Conservation (phyloP, 331 rosid genomes). For the Quercus tomentella region DNA sequence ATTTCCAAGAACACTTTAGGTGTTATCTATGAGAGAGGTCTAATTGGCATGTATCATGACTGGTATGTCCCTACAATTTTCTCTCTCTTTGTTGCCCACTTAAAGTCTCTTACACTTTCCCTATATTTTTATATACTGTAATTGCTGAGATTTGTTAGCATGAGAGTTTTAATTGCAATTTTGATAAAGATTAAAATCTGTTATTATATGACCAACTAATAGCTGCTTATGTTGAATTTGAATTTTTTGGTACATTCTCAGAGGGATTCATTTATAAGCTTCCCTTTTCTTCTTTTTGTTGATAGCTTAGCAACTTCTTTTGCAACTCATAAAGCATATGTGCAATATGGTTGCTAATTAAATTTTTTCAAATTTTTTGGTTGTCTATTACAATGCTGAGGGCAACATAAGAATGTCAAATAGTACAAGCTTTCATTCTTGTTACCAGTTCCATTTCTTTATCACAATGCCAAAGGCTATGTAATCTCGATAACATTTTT, state of each 20-base stretch:
- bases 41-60: slow-evolving; percentile 92
- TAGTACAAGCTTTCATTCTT: neutral
- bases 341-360: neutral
- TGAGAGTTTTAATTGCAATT: neutral
- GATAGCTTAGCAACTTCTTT: neutral
- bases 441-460: neutral
- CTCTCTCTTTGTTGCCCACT: neutral
- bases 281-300: neutral
- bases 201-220: neutral
- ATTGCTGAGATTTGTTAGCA: slow-evolving; percentile 1
- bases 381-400: neutral
- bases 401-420: neutral
- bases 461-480: neutral
- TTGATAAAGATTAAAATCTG: neutral
- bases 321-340: neutral
- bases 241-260: neutral
- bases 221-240: neutral
- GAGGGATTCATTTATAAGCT: neutral
- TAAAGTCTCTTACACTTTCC: neutral
- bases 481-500: slow-evolving; percentile 6
- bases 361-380: neutral
- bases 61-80: slow-evolving; percentile 51
- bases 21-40: slow-evolving; percentile 85
- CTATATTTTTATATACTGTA: slow-evolving; percentile 11
- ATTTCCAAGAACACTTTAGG: slow-evolving; percentile 78